phyloP scores from a whole-genome alignment of 352 stramenopile species.

The Aphanomyces astaci region DNA sequence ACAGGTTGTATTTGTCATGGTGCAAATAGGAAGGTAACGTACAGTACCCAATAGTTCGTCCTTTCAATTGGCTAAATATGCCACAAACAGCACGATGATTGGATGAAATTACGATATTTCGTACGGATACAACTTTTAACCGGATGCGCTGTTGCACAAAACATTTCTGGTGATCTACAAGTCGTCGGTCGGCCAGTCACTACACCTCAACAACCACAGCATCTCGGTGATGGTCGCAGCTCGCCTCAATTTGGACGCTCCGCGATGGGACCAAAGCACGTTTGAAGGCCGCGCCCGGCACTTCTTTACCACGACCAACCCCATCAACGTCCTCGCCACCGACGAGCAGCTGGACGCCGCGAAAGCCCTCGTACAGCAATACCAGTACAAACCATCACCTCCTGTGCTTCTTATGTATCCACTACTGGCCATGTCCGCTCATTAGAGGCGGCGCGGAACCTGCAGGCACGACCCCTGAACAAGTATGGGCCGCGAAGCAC shows the following conservation, averaged over 20 bases:
- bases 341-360: constrained; percentile 65
- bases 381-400: constrained; percentile 31
- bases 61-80: too few species aligned
- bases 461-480: constrained; percentile 41
- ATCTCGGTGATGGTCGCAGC: background rate
- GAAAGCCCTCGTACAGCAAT: constrained; percentile 63
- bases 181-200: background rate
- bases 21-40: too few species aligned
- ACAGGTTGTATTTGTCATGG: too few species aligned
- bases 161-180: background rate
- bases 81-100: too few species aligned
- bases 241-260: constrained; percentile 48
- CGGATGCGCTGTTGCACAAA: too few species aligned
- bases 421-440: too few species aligned
- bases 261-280: constrained; percentile 77
- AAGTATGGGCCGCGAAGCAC: constrained; percentile 80
- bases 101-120: too few species aligned
- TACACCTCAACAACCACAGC: background rate
- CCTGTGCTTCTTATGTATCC: too few species aligned
- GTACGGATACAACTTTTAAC: too few species aligned
- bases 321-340: constrained; percentile 67
- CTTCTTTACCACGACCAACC: constrained; percentile 85
- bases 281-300: constrained; percentile 69
- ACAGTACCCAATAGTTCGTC: too few species aligned
- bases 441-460: constrained; percentile 26